Evolutionary conservation across 129 eudicot species (phyloP), one percentile per base, ranked within the genome.

Genomic region (Pulicaria dysenterica): DNA sequence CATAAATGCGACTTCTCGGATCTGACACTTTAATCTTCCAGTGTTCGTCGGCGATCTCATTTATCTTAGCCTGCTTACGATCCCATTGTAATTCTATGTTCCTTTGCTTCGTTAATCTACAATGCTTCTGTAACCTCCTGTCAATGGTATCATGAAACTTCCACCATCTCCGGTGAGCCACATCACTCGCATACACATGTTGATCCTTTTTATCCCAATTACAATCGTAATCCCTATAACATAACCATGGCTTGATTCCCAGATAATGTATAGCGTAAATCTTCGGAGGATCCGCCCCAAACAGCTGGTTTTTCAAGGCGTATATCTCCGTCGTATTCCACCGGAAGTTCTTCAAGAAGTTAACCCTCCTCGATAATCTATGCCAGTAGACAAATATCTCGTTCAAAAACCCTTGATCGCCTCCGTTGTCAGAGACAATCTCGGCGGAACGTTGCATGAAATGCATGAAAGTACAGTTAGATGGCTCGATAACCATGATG

Each of bases 171-270:
- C 41, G 6, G 46, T 91, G 92, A 1, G 97, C 97, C 14, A 74
- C 80, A 53, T 91, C 97, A 36, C 95, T 91, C 0, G 97, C 97
- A n/a, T 85, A 91, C 11, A 91, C 92, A 0, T 69, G 72, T 56
- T 82, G 92, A 40, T 91, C 89, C 0, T 42, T 66, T 3, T 83
- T 56, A 49, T 91, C 92, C 89, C 89, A 91, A 47, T 91, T 91
- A 69, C 97, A 91, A 66, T 91, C 97, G 5, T 91, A 91, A 55
- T 91, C 97, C 34, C 95, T 64, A 39, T 88, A 91, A 51, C 97
- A 91, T 3, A 77, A 53, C 97, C 97, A 91, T 8, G 97, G 97
- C 84, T 91, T 91, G 75, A 91, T 48, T 9, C 95, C 97, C 64
- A 91, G 66, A 63, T 88, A 91, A 80, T 91, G 97, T 38, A 91